Conservation (phyloP, 208 protist species). For the Acanthamoeba castellanii region DNA sequence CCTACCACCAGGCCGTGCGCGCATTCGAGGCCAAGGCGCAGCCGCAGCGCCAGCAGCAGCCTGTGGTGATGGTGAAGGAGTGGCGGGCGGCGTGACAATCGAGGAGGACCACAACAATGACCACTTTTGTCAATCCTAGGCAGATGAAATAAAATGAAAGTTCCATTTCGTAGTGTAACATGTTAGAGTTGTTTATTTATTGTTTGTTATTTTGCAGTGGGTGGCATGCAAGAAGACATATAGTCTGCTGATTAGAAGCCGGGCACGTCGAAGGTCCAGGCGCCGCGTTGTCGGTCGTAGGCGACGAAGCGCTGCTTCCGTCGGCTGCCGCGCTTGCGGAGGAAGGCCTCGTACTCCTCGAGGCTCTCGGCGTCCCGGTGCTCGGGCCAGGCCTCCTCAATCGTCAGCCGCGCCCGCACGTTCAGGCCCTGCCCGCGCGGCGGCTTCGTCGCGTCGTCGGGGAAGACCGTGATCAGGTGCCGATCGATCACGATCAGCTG, state of each 20-base stretch:
- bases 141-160: too few relatives aligned
- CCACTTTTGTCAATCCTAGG: too few relatives aligned
- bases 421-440: conserved; percentile 14
- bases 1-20: background rate
- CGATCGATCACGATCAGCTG: conserved; percentile 12
- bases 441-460: background rate
- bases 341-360: background rate
- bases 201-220: too few relatives aligned
- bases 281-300: background rate
- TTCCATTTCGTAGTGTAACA: too few relatives aligned
- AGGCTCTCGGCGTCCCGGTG: background rate
- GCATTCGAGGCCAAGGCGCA: background rate
- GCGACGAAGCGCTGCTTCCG: conserved; percentile 21
- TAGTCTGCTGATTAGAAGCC: background rate
- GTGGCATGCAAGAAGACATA: too few relatives aligned
- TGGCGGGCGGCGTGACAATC: too few relatives aligned
- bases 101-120: too few relatives aligned
- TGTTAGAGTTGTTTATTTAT: too few relatives aligned
- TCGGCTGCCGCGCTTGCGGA: background rate
- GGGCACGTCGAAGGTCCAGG: conserved; percentile 19
- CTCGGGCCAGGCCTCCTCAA: conserved; percentile 38
- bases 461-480: conserved; percentile 28
- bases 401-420: conserved; percentile 15
- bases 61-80: too few relatives aligned
- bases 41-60: too few relatives aligned